These are phyloP conservation scores for Camelina sativa DNA, from an alignment of 345 rosid genomes.

Conservation along the genomic window DNA sequence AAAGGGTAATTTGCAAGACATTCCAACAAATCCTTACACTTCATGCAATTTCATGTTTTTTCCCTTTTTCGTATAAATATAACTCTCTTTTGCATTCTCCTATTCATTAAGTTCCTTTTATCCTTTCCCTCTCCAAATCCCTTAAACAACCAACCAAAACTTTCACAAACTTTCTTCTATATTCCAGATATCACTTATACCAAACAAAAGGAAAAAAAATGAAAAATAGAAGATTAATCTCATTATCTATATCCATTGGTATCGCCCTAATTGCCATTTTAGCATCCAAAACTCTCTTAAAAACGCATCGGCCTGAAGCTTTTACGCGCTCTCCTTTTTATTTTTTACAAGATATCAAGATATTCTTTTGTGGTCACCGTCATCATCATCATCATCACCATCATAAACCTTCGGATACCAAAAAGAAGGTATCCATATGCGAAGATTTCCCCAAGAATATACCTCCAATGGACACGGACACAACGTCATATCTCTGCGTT, in stretches of 20 bases:
- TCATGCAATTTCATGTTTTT: slow-evolving; percentile 60
- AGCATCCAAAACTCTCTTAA: slow-evolving; percentile 44
- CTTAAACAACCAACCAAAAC: slow-evolving; percentile 3
- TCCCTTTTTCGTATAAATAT: slow-evolving; percentile 26
- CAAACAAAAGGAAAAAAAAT: slow-evolving; percentile 43
- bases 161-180: neutral
- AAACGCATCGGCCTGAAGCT: slow-evolving; percentile 17
- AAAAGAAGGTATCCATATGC: slow-evolving; percentile 53
- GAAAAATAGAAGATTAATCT: slow-evolving; percentile 39
- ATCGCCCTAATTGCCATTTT: slow-evolving; percentile 53
- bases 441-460: slow-evolving; percentile 69
- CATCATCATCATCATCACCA: slow-evolving; percentile 38
- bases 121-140: slow-evolving; percentile 14
- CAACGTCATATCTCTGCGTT: slow-evolving; percentile 68
- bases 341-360: slow-evolving; percentile 8
- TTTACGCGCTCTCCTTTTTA: slow-evolving; percentile 25
- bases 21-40: slow-evolving; percentile 73
- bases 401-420: slow-evolving; percentile 35
- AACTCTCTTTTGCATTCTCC: slow-evolving; percentile 25
- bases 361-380: slow-evolving; percentile 17
- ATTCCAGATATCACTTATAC: neutral
- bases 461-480: slow-evolving; percentile 75
- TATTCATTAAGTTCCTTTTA: slow-evolving; percentile 33
- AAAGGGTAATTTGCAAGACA: slow-evolving; percentile 91
- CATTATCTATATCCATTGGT: slow-evolving; percentile 43